Percentiles rank a stretch among this genome's conserved stretches.
phyloP scores from a whole-genome alignment of 2,329 filamentous ascomycete genomes.

The Colletotrichum sp. region DNA sequence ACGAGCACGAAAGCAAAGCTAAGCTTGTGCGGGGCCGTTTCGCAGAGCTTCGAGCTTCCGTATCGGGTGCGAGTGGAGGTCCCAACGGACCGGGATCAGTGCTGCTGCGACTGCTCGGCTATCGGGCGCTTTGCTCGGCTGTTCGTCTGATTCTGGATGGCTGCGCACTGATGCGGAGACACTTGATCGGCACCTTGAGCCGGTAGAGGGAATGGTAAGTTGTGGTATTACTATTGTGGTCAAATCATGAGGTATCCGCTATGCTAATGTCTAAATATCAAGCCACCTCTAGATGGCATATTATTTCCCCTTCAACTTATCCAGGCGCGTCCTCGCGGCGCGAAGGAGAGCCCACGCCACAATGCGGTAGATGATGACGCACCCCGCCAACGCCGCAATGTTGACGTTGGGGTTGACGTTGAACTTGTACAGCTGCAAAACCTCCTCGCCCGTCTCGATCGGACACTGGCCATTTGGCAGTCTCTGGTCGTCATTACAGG shows the following conservation, averaged over 20 bases:
- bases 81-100: not conserved
- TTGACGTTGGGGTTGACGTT: constrained; percentile 66
- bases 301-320: constrained; percentile 44
- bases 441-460: constrained; percentile 70
- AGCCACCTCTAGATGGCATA: not conserved
- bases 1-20: not conserved
- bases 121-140: constrained; percentile 4
- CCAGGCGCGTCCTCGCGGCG: constrained; percentile 50
- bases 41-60: constrained; percentile 2
- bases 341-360: constrained; percentile 66
- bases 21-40: not conserved
- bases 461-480: constrained; percentile 67
- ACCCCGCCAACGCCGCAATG: constrained; percentile 66
- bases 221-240: not conserved
- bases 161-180: not conserved
- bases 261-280: not conserved
- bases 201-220: no score
- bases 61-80: not conserved
- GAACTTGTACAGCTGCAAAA: constrained; percentile 70
- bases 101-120: constrained; percentile 16
- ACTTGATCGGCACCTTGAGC: not conserved
- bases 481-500: constrained; percentile 65
- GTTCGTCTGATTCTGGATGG: constrained; percentile 5
- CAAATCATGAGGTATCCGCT: not conserved
- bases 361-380: constrained; percentile 68